Percentiles rank a stretch among this genome's conserved stretches.
Evolutionary conservation across 345 rosid species (phyloP).

Genomic region (Sisymbrium altissimum): DNA sequence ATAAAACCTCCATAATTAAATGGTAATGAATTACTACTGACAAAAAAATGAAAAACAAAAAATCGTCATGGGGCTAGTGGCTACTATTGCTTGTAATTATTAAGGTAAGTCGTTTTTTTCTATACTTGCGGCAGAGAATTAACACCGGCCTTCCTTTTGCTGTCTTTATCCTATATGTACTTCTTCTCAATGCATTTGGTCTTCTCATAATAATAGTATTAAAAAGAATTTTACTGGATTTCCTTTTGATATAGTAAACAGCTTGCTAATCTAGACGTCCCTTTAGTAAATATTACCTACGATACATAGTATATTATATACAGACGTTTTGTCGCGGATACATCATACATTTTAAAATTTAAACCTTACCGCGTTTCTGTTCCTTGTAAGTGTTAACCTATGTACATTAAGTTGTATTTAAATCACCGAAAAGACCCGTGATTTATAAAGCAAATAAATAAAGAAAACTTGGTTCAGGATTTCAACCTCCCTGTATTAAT

Average conservation of each 20-base stretch:
- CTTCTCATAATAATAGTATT: not conserved
- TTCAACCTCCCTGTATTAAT: not conserved
- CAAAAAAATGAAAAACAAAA: not conserved
- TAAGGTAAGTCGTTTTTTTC: conserved; percentile 3
- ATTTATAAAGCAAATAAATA: not conserved
- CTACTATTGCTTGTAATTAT: not conserved
- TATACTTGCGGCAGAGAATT: conserved; percentile 22
- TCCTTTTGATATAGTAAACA: not conserved
- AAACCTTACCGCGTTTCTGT: not conserved
- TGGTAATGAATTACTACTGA: conserved; percentile 9
- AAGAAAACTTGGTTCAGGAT: not conserved
- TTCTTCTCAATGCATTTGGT: too few relatives aligned
- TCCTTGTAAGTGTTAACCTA: conserved; percentile 6
- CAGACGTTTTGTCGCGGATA: too few relatives aligned
- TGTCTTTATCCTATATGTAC: conserved; percentile 4
- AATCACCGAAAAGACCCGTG: conserved; percentile 23
- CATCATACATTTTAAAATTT: not conserved
- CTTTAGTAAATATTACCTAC: not conserved
- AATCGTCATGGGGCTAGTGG: conserved; percentile 14
- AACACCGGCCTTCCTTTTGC: conserved; percentile 15
- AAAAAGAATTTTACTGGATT: not conserved
- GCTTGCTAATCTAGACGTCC: not conserved
- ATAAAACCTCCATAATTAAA: not conserved
- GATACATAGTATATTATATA: too few relatives aligned
- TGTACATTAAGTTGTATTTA: not conserved